These are phyloP conservation scores for Septoria linicola DNA, from an alignment of 2,329 filamentous ascomycete species.

Conservation along the genomic window DNA sequence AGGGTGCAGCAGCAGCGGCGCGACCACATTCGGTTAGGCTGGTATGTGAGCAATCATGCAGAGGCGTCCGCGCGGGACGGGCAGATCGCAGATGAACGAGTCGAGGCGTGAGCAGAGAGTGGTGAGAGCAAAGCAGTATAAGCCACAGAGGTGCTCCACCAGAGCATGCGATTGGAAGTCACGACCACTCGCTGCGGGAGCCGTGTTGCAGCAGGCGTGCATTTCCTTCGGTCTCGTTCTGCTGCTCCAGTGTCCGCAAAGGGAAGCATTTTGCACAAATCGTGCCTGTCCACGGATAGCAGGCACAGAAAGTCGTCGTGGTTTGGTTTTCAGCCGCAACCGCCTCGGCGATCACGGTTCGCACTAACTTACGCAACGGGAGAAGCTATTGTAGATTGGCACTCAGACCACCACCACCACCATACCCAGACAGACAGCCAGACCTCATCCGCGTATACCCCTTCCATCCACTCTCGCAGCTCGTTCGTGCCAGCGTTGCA, in stretches of 20 bases:
- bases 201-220: constrained; percentile 19
- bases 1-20: constrained; percentile 9
- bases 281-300: background rate
- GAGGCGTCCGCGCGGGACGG: constrained; percentile 20
- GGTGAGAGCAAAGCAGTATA: constrained; percentile 13
- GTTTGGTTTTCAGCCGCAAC: constrained; percentile 2
- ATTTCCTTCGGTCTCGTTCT: constrained; percentile 16
- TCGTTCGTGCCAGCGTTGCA: background rate
- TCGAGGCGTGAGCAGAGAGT: constrained; percentile 16
- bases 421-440: too few species aligned
- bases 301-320: background rate
- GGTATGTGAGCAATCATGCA: constrained; percentile 29
- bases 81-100: constrained; percentile 19
- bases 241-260: constrained; percentile 13
- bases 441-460: too few species aligned
- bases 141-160: constrained; percentile 19
- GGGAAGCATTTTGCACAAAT: constrained; percentile 5
- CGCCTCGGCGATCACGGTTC: constrained; percentile 4
- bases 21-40: constrained; percentile 21
- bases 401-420: background rate
- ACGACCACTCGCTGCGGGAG: constrained; percentile 22
- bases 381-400: background rate
- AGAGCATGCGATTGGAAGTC: too few species aligned
- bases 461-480: too few species aligned
- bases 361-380: background rate